These are phyloP conservation scores for Phytophthora megakarya DNA, from an alignment of 352 stramenopile species.

Conservation along the genomic window DNA sequence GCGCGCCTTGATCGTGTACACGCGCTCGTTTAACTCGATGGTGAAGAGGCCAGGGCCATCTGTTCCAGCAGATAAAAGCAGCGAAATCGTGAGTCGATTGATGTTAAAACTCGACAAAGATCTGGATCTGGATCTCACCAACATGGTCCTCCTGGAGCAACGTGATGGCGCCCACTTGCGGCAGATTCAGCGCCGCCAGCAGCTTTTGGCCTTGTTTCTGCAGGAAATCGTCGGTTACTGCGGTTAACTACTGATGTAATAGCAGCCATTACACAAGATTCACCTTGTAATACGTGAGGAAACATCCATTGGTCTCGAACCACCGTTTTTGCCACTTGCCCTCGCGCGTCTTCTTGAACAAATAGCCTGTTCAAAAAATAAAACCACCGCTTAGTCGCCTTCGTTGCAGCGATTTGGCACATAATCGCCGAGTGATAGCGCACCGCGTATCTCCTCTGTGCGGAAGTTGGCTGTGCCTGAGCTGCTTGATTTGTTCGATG, in stretches of 20 bases:
- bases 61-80: conserved; percentile 30
- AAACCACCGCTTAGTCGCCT: conserved; percentile 9
- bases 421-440: not conserved
- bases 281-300: conserved; percentile 99
- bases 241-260: not conserved
- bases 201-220: conserved; percentile 95
- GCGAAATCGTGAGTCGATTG: conserved; percentile 10
- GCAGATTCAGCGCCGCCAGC: conserved; percentile 91
- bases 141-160: conserved; percentile 73
- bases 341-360: conserved; percentile 94
- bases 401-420: not conserved
- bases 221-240: not conserved
- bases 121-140: conserved; percentile 34
- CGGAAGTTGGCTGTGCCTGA: conserved; percentile 72
- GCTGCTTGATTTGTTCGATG: conserved; percentile 48
- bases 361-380: conserved; percentile 64
- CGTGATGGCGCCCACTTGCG: conserved; percentile 89
- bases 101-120: not conserved
- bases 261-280: conserved; percentile 11
- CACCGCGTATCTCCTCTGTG: conserved; percentile 73
- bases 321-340: conserved; percentile 97
- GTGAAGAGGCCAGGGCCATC: conserved; percentile 88
- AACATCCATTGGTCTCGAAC: conserved; percentile 98
- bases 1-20: conserved; percentile 91
- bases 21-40: conserved; percentile 89